Conservation (phyloP, 1,284 basidiomycete species). For the Termitomyces sp. region DNA sequence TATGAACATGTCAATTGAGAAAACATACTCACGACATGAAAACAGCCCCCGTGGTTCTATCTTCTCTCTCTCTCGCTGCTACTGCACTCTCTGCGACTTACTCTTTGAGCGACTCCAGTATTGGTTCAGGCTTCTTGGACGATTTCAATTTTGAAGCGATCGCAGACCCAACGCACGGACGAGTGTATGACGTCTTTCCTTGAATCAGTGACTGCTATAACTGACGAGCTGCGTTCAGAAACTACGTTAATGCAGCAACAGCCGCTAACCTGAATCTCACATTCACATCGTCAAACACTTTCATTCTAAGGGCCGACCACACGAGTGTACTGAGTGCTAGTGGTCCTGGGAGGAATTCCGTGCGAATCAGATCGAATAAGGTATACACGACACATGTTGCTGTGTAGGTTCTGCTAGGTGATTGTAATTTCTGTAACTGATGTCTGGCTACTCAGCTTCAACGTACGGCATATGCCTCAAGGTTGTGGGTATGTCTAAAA, state of each 20-base stretch:
- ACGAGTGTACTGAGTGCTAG: constrained; percentile 37
- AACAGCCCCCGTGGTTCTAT: neutral
- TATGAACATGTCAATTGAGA: neutral
- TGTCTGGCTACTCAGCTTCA: constrained; percentile 25
- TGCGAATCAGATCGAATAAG: constrained; percentile 43
- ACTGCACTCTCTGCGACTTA: constrained; percentile 26
- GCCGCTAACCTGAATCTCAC: constrained; percentile 33
- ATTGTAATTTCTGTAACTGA: constrained; percentile 1
- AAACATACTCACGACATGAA: constrained; percentile 2
- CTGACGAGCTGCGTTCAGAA: constrained; percentile 21
- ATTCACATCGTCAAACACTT: constrained; percentile 29
- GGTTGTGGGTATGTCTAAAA: constrained; percentile 32
- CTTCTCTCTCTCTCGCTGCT: neutral
- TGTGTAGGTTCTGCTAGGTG: constrained; percentile 32
- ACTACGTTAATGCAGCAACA: constrained; percentile 35
- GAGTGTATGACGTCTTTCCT: constrained; percentile 33
- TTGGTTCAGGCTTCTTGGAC: constrained; percentile 39
- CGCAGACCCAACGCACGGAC: constrained; percentile 42
- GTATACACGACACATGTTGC: constrained; percentile 41
- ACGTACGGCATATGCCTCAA: constrained; percentile 37
- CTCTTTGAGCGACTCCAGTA: constrained; percentile 30
- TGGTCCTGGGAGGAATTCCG: constrained; percentile 46
- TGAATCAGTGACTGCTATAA: neutral
- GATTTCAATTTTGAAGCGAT: constrained; percentile 42
- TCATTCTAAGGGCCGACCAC: constrained; percentile 41